A percentile compares a stretch with the other conserved stretches of the same genome.
phyloP scores from a whole-genome alignment of 192 early-diverging fungal genomes.

The Entrophospora sp. region DNA sequence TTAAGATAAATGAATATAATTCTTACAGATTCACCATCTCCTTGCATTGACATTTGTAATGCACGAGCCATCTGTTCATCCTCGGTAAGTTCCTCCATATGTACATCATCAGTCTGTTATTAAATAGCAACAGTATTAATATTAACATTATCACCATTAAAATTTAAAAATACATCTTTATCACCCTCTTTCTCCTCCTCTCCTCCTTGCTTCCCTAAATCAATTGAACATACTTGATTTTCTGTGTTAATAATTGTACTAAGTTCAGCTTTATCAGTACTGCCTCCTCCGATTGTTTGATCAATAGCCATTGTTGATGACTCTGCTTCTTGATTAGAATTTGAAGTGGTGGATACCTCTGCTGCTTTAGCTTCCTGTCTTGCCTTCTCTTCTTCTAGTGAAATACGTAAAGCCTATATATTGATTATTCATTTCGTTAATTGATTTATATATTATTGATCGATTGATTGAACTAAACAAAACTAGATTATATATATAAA shows the following conservation, averaged over 20 bases:
- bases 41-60: slow-evolving; percentile 67
- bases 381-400: slow-evolving; percentile 91
- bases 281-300: slow-evolving; percentile 18
- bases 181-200: background rate
- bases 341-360: slow-evolving; percentile 25
- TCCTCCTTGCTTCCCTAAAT: too few relatives aligned
- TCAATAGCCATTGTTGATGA: slow-evolving; percentile 30
- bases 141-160: too few relatives aligned
- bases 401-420: slow-evolving; percentile 79
- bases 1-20: background rate
- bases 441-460: background rate
- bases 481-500: background rate
- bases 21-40: slow-evolving; percentile 18
- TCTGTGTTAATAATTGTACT: too few relatives aligned
- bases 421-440: background rate
- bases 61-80: slow-evolving; percentile 68
- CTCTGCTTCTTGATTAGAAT: slow-evolving; percentile 18
- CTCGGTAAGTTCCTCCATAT: slow-evolving; percentile 59
- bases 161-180: background rate
- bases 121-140: too few relatives aligned
- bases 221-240: too few relatives aligned
- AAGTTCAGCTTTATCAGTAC: slow-evolving; percentile 34
- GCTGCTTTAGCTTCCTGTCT: slow-evolving; percentile 66
- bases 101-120: slow-evolving; percentile 45
- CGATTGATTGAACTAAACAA: background rate